Evolutionary conservation across 2,329 filamentous ascomycete genomes (phyloP).

Genomic region (Calonectria hawksworthii): DNA sequence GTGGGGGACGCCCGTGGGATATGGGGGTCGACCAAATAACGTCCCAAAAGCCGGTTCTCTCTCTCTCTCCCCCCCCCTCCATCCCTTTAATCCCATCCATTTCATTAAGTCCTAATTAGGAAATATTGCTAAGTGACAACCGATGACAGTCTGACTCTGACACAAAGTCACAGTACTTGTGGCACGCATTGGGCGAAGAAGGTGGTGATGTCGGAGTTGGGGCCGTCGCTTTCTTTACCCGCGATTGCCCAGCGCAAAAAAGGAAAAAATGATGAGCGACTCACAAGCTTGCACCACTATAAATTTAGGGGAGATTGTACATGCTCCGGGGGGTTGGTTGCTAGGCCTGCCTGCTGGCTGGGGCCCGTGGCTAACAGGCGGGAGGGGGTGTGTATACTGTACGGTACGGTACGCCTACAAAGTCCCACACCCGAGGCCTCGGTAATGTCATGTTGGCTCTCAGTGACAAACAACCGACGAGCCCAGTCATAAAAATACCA

Average conservation of each 20-base stretch:
- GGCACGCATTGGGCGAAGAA: not conserved
- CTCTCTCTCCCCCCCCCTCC: too few species aligned
- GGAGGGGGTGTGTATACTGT: not conserved
- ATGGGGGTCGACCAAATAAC: slow-evolving; percentile 1
- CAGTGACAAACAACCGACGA: not conserved
- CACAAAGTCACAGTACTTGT: not conserved
- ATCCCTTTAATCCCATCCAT: not conserved
- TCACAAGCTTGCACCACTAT: not conserved
- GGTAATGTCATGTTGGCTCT: slow-evolving; percentile 9
- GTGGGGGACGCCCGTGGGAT: slow-evolving; percentile 22
- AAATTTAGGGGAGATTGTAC: slow-evolving; percentile 3
- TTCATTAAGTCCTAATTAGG: not conserved
- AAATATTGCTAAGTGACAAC: not conserved
- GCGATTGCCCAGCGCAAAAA: not conserved
- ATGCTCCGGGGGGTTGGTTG: not conserved
- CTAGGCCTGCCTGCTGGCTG: not conserved
- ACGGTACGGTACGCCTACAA: not conserved
- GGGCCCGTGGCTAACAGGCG: not conserved
- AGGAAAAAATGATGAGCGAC: not conserved
- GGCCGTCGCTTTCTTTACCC: not conserved
- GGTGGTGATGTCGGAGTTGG: not conserved
- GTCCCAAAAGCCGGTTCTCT: slow-evolving; percentile 1
- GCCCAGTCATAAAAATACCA: not conserved
- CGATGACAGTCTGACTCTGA: not conserved
- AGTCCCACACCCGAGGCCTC: slow-evolving; percentile 19